A percentile compares a stretch with the other conserved stretches of the same genome.
phyloP scores from a whole-genome alignment of 2,329 filamentous ascomycete species.

The Corinectria fuckeliana region DNA sequence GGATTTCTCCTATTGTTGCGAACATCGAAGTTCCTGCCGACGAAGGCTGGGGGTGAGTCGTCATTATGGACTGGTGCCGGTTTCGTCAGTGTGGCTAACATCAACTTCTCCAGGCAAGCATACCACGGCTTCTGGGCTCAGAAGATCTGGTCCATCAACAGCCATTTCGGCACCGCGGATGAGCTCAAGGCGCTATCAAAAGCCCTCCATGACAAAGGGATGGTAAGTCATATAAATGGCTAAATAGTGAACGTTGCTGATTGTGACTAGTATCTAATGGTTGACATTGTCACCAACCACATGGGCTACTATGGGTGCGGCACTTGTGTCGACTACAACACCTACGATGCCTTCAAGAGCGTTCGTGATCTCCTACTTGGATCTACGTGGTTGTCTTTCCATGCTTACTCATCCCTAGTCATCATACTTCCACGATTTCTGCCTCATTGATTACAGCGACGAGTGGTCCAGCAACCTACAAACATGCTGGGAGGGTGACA shows the following conservation, averaged over 20 bases:
- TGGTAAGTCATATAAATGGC: neutral
- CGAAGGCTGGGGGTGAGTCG: constrained; percentile 14
- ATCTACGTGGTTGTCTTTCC: neutral
- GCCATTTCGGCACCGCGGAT: constrained; percentile 18
- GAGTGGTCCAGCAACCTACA: constrained; percentile 20
- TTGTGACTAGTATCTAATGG: constrained; percentile 16
- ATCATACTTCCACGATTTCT: constrained; percentile 25
- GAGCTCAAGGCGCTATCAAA: constrained; percentile 22
- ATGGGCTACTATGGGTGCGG: constrained; percentile 25
- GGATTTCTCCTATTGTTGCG: constrained; percentile 25
- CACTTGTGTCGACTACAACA: constrained; percentile 21
- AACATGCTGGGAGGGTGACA: constrained; percentile 25
- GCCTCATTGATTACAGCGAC: constrained; percentile 23
- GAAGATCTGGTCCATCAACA: constrained; percentile 23
- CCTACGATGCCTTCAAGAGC: constrained; percentile 16
- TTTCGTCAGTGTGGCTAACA: neutral
- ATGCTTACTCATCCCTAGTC: constrained; percentile 4
- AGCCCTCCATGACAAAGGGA: constrained; percentile 20
- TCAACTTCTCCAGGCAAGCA: constrained; percentile 6
- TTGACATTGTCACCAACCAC: constrained; percentile 26
- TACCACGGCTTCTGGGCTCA: constrained; percentile 27
- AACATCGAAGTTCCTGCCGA: constrained; percentile 19
- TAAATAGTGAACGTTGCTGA: neutral
- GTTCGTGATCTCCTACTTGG: constrained; percentile 1
- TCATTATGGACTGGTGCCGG: too few relatives aligned